Evolutionary conservation across 192 early-diverging fungal genomes (phyloP), one percentile per base, ranked within the genome.

Genomic region (Coemansia sp.): DNA sequence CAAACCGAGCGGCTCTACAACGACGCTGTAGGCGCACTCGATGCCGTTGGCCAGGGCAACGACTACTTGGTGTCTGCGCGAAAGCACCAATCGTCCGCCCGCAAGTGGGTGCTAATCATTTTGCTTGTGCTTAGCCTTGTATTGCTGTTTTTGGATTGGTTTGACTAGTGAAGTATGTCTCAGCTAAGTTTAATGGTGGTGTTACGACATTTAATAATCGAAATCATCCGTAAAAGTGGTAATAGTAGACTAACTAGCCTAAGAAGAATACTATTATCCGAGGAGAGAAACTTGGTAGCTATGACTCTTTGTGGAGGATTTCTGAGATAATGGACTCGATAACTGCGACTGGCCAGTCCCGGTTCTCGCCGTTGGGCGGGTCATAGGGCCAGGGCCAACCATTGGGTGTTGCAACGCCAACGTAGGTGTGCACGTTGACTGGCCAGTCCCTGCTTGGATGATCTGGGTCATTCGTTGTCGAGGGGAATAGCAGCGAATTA

Each of bases 81-180:
- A 31, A 86, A 90, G 68, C 76, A 87, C 62, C 89, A 91, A 62
- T 75, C 76, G 9, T 80, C 84, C 25, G 86, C 90, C 3, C 86
- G 92, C 66, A 93, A 93, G 66, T 90, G 90, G 88, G 87, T 91
- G 34, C 66, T 93, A 9, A 73, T 86, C 34, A 87, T 93, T 74
- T 72, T 93, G 36, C 84, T 93, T 21, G 78, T 87, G 55, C 87
- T 90, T 5, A 91, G 90, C 58, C 70, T 91, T 60, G 89, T 93
- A 21, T 67, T 93, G 23, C 63, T 93, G 37, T 93, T 93, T 67
- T 75, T 93, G 65, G 91, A 93, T 63, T 93, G 91, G 91, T 93
- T 89, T 69, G 88, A 89, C 67, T 90, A 80, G 55, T 6, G n/a
- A 15, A 7, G 3, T 15, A 55, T 29, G 21, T 39, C 48, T 15